These are phyloP conservation scores for Pelargonium myrrhifolium DNA, from an alignment of 441 rosid species.

Conservation along the genomic window DNA sequence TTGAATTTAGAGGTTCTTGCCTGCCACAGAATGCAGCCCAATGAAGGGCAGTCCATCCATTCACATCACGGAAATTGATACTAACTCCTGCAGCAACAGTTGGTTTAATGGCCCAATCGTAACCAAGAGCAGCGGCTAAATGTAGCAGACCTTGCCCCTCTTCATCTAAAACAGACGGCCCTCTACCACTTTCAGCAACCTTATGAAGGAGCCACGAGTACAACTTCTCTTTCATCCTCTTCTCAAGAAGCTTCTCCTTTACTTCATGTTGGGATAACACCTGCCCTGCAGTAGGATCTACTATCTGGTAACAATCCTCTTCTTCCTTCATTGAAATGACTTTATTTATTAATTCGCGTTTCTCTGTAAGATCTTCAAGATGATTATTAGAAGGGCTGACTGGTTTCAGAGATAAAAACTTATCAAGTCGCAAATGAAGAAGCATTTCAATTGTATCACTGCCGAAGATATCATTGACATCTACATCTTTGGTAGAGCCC, in stretches of 20 bases:
- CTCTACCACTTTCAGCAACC: slow-evolving; percentile 74
- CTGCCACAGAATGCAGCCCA: slow-evolving; percentile 98
- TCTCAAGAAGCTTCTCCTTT: slow-evolving; percentile 51
- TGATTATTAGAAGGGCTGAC: slow-evolving; percentile 11
- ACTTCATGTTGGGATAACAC: slow-evolving; percentile 35
- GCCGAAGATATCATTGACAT: slow-evolving; percentile 33
- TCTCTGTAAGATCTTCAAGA: slow-evolving; percentile 23
- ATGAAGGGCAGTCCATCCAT: slow-evolving; percentile 98
- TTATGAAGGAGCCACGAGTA: slow-evolving; percentile 68
- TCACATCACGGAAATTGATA: slow-evolving; percentile 78
- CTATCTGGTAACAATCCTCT: slow-evolving; percentile 45
- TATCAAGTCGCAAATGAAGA: slow-evolving; percentile 53
- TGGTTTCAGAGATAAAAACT: slow-evolving; percentile 46
- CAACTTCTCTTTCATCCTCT: slow-evolving; percentile 64
- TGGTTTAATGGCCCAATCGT: slow-evolving; percentile 88
- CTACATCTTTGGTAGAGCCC: slow-evolving; percentile 25
- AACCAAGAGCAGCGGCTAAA: slow-evolving; percentile 87
- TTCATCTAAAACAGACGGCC: slow-evolving; percentile 66
- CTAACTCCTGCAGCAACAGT: slow-evolving; percentile 70
- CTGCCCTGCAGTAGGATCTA: slow-evolving; percentile 30
- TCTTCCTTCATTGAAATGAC: slow-evolving; percentile 55
- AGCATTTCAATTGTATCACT: slow-evolving; percentile 23
- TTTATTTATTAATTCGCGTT: slow-evolving; percentile 44
- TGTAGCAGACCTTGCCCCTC: slow-evolving; percentile 87
- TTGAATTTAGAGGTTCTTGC: slow-evolving; percentile 24